Conservation (phyloP, 2,329 filamentous ascomycete species). For the Cercospora sp. region DNA sequence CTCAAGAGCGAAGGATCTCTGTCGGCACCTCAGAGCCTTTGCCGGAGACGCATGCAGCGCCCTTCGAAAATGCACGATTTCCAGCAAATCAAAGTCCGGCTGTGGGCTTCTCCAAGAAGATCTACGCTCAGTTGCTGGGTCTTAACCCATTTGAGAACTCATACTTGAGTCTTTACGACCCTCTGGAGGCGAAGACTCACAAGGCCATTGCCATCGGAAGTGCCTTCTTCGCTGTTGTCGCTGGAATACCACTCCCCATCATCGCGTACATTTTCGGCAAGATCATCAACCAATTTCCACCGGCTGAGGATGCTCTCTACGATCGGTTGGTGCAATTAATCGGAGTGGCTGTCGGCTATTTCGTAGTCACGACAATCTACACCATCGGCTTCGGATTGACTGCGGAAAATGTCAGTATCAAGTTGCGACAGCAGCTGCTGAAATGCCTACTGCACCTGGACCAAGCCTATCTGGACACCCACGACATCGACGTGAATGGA, state of each 20-base stretch:
- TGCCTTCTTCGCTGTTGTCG: slow-evolving; percentile 41
- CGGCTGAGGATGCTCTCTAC: slow-evolving; percentile 46
- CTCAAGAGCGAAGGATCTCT: not conserved
- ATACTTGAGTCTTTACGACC: slow-evolving; percentile 51
- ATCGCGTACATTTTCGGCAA: slow-evolving; percentile 50
- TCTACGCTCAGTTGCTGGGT: slow-evolving; percentile 42
- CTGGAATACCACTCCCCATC: slow-evolving; percentile 45
- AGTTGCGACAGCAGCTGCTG: slow-evolving; percentile 49
- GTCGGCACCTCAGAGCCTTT: slow-evolving; percentile 10
- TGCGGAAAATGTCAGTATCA: slow-evolving; percentile 52
- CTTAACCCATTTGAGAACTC: slow-evolving; percentile 50
- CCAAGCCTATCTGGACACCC: slow-evolving; percentile 54
- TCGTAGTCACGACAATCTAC: slow-evolving; percentile 53
- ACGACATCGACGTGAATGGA: slow-evolving; percentile 52
- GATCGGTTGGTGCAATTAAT: slow-evolving; percentile 47
- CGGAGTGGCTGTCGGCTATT: slow-evolving; percentile 50
- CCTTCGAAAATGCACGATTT: not conserved
- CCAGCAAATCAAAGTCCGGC: slow-evolving; percentile 10
- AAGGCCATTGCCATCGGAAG: slow-evolving; percentile 39
- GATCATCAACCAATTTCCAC: slow-evolving; percentile 54
- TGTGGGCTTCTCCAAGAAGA: slow-evolving; percentile 10
- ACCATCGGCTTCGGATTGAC: slow-evolving; percentile 53
- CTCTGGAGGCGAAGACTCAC: slow-evolving; percentile 46
- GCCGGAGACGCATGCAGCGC: slow-evolving; percentile 2
- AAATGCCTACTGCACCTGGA: slow-evolving; percentile 53